Percentiles rank a stretch among this genome's conserved stretches.
Evolutionary conservation across 2,329 filamentous ascomycete genomes (phyloP).

Genomic region (Hypoxylon sp.): DNA sequence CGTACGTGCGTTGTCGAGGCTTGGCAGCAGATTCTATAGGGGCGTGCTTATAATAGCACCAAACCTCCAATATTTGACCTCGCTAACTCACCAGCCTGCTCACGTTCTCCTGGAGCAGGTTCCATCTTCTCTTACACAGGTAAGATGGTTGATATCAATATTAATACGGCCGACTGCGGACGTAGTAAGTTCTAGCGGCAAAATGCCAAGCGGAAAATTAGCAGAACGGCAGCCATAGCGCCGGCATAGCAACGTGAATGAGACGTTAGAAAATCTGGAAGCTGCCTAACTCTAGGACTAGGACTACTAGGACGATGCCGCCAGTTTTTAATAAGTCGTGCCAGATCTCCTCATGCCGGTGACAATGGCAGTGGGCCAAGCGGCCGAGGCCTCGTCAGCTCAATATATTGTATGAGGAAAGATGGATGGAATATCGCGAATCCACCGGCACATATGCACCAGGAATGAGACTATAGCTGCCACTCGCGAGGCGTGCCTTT

Average conservation of each 20-base stretch:
- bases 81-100: background rate
- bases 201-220: conserved; percentile 32
- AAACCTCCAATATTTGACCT: background rate
- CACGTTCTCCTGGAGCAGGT: conserved; percentile 2
- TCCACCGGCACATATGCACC: conserved; percentile 33
- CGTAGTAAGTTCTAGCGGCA: conserved; percentile 27
- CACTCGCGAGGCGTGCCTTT: conserved; percentile 8
- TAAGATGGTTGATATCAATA: conserved; percentile 23
- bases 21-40: background rate
- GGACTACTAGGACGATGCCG: background rate
- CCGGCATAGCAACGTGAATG: conserved; percentile 18
- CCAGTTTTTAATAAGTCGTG: background rate
- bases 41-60: background rate
- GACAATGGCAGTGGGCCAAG: conserved; percentile 23
- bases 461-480: conserved; percentile 1
- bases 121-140: background rate
- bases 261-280: background rate
- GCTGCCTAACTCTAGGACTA: conserved; percentile 2
- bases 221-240: conserved; percentile 20
- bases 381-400: conserved; percentile 43
- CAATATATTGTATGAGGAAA: conserved; percentile 42
- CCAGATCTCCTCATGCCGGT: conserved; percentile 18
- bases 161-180: conserved; percentile 30
- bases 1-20: background rate
- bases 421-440: conserved; percentile 33